Evolutionary conservation across 1,139 yeast species (phyloP).

Genomic region (Hyphopichia fennica): DNA sequence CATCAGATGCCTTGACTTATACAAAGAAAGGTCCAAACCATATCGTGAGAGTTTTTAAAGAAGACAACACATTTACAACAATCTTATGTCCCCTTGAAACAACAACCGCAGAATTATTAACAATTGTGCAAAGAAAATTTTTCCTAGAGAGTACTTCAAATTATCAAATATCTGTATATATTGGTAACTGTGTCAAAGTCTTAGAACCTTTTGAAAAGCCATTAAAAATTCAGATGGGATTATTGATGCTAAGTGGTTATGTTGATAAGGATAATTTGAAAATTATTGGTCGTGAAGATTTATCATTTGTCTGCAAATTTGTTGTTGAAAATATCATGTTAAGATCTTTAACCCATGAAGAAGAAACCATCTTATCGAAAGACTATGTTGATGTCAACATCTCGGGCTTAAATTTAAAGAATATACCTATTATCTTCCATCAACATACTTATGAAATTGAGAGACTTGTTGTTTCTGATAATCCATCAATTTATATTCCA

Average conservation of each 20-base stretch:
- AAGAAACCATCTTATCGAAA: conserved; percentile 61
- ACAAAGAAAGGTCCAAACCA: conserved; percentile 39
- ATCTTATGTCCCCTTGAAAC: conserved; percentile 73
- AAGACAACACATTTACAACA: conserved; percentile 82
- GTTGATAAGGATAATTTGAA: conserved; percentile 71
- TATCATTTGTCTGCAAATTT: conserved; percentile 83
- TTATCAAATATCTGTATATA: conserved; percentile 74
- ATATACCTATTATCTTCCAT: conserved; percentile 81
- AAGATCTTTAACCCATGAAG: conserved; percentile 65
- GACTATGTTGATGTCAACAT: conserved; percentile 77
- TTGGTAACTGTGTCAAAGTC: conserved; percentile 78
- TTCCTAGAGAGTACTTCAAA: conserved; percentile 69
- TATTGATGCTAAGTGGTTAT: conserved; percentile 79
- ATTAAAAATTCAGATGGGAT: conserved; percentile 69
- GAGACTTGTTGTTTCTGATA: conserved; percentile 78
- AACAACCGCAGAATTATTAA: conserved; percentile 72
- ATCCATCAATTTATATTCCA: conserved; percentile 83
- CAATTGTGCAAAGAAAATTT: conserved; percentile 71
- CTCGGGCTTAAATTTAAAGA: conserved; percentile 72
- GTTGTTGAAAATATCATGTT: conserved; percentile 72
- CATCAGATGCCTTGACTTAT: conserved; percentile 12
- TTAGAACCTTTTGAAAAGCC: conserved; percentile 77
- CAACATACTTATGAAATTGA: conserved; percentile 82
- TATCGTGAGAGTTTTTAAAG: conserved; percentile 70
- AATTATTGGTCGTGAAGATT: conserved; percentile 83